Percentiles rank a stretch among this genome's conserved stretches.
These are phyloP conservation scores for Boletus rubropictus DNA, from an alignment of 768 basidiomycete genomes.

Conservation along the genomic window DNA sequence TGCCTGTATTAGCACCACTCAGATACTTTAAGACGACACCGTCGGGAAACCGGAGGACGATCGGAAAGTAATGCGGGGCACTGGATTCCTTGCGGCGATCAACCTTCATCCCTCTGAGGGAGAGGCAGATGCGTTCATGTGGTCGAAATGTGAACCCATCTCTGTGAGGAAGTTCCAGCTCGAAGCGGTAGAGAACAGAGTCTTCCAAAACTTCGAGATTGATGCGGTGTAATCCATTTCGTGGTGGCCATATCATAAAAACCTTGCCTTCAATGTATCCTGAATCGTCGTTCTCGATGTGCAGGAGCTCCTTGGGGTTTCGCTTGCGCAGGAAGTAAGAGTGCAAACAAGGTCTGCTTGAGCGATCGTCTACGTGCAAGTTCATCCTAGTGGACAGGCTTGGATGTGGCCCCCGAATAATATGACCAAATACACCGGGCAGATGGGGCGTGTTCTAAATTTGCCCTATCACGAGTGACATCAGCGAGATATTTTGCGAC, in stretches of 20 bases:
- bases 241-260: slow-evolving; percentile 42
- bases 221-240: slow-evolving; percentile 25
- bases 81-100: slow-evolving; percentile 25
- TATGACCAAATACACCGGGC: too few relatives aligned
- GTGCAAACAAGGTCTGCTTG: background rate
- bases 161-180: slow-evolving; percentile 34
- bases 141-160: slow-evolving; percentile 36
- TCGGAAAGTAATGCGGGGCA: slow-evolving; percentile 32
- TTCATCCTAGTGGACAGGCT: slow-evolving; percentile 5
- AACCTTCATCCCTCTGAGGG: slow-evolving; percentile 40
- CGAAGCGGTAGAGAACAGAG: slow-evolving; percentile 28
- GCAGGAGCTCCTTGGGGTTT: slow-evolving; percentile 30
- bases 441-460: too few relatives aligned
- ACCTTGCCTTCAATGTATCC: slow-evolving; percentile 40
- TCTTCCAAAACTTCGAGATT: slow-evolving; percentile 25
- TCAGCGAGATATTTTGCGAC: too few relatives aligned
- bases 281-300: slow-evolving; percentile 25
- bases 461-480: too few relatives aligned
- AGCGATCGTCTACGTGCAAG: background rate
- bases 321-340: slow-evolving; percentile 26
- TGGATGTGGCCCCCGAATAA: slow-evolving; percentile 6
- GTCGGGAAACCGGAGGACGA: slow-evolving; percentile 37
- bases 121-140: slow-evolving; percentile 40
- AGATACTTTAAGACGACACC: slow-evolving; percentile 40
- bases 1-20: slow-evolving; percentile 24